These are phyloP conservation scores for Naganishia randhawae DNA, from an alignment of 768 basidiomycete genomes.

Conservation along the genomic window DNA sequence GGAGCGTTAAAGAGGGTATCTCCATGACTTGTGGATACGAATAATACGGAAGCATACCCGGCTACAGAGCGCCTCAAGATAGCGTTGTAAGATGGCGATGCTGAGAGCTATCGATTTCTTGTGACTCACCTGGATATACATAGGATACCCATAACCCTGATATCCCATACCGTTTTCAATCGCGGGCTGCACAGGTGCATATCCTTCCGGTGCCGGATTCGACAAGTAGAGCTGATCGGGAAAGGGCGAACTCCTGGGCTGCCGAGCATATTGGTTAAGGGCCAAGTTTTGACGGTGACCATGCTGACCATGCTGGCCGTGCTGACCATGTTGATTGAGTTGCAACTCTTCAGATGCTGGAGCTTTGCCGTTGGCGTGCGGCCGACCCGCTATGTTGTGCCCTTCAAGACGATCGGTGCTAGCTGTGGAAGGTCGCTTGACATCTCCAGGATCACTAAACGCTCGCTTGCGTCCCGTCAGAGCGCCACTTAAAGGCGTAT, in stretches of 20 bases:
- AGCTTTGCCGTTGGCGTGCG: background rate
- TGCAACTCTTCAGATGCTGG: background rate
- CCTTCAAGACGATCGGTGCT: background rate
- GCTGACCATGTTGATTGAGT: background rate
- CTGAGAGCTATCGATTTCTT: background rate
- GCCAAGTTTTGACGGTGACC: too few relatives aligned
- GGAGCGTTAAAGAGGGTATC: background rate
- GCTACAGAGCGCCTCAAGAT: background rate
- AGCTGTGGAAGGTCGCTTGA: conserved; percentile 10
- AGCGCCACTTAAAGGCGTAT: background rate
- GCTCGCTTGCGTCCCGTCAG: conserved; percentile 3
- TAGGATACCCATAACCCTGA: background rate
- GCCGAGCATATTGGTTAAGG: too few relatives aligned
- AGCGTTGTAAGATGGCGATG: background rate
- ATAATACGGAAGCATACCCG: background rate
- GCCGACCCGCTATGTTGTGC: background rate
- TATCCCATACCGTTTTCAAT: background rate
- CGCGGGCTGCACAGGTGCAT: background rate
- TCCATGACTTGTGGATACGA: background rate
- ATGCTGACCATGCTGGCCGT: background rate
- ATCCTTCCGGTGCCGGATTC: background rate
- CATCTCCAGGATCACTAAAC: conserved; percentile 12
- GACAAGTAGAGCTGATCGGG: background rate
- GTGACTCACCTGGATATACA: background rate
- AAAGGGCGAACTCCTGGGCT: background rate